Evolutionary conservation across 2,329 filamentous ascomycete species (phyloP).

Genomic region (Cladophialophora chaetospira): DNA sequence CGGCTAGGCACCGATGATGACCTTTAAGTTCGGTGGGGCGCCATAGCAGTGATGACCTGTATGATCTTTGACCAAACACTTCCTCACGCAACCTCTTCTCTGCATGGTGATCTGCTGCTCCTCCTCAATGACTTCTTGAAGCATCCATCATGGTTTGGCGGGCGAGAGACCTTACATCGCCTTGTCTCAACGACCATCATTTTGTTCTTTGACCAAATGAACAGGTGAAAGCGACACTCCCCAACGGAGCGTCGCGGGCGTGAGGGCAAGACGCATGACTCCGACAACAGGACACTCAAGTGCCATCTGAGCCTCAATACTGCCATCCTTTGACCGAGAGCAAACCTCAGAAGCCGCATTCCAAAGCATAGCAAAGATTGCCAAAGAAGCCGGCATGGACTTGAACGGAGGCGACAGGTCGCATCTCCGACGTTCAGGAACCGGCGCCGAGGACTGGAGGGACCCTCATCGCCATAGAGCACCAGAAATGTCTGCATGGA

Average conservation of each 20-base stretch:
- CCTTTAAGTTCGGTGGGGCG: not conserved
- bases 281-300: not conserved
- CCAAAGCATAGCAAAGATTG: not conserved
- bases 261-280: not conserved
- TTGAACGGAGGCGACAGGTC: too few relatives aligned
- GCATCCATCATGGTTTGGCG: not conserved
- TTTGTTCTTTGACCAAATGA: not conserved
- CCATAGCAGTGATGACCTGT: not conserved
- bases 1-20: not conserved
- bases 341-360: not conserved
- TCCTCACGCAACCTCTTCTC: not conserved
- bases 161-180: not conserved
- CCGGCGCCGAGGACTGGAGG: too few relatives aligned
- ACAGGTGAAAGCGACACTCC: not conserved
- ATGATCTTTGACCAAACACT: not conserved
- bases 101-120: not conserved
- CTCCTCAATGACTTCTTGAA: not conserved
- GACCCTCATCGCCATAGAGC: too few relatives aligned
- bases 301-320: not conserved
- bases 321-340: not conserved
- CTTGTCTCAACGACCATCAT: not conserved
- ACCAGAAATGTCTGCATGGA: too few relatives aligned
- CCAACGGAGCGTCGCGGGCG: not conserved
- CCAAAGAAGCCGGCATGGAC: too few relatives aligned
- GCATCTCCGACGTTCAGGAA: too few relatives aligned